phyloP scores from a whole-genome alignment of 2,329 filamentous ascomycete genomes.

The Paraphoma chrysanthemicola region DNA sequence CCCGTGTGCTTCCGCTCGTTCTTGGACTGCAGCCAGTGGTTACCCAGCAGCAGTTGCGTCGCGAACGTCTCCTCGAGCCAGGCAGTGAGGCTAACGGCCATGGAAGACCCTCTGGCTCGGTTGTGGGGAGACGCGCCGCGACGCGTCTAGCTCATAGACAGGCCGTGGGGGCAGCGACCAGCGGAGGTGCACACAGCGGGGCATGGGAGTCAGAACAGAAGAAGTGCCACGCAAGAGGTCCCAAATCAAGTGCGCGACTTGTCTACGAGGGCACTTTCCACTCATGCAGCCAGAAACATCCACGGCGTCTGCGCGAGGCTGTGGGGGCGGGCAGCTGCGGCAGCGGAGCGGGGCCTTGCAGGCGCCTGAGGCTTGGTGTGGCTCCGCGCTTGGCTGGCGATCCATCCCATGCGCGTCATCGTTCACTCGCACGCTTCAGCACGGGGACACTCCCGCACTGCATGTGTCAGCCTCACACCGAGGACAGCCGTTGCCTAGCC shows the following conservation, averaged over 20 bases:
- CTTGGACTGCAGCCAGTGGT: constrained; percentile 29
- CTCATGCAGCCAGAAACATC: neutral
- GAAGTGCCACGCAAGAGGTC: neutral
- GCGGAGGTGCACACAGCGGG: neutral
- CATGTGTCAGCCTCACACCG: neutral
- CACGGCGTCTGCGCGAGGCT: neutral
- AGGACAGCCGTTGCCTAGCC: neutral
- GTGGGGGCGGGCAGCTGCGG: constrained; percentile 2
- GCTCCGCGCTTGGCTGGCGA: neutral
- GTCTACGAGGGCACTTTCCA: neutral
- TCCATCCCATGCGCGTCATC: neutral
- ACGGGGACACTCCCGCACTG: neutral
- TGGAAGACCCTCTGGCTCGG: constrained; percentile 5
- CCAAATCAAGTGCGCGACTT: neutral
- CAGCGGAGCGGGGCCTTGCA: neutral
- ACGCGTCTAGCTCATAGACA: constrained; percentile 1
- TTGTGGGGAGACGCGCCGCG: constrained; percentile 20
- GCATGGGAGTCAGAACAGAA: neutral
- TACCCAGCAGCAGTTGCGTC: constrained; percentile 26
- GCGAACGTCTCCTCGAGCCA: constrained; percentile 34
- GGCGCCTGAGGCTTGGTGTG: neutral
- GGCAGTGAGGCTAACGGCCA: constrained; percentile 19
- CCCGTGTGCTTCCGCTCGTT: constrained; percentile 9
- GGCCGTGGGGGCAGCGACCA: neutral
- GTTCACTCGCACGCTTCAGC: neutral